These are phyloP conservation scores for Ploettnerulaceae sp. DNA, from an alignment of 2,329 filamentous ascomycete genomes.

Conservation along the genomic window DNA sequence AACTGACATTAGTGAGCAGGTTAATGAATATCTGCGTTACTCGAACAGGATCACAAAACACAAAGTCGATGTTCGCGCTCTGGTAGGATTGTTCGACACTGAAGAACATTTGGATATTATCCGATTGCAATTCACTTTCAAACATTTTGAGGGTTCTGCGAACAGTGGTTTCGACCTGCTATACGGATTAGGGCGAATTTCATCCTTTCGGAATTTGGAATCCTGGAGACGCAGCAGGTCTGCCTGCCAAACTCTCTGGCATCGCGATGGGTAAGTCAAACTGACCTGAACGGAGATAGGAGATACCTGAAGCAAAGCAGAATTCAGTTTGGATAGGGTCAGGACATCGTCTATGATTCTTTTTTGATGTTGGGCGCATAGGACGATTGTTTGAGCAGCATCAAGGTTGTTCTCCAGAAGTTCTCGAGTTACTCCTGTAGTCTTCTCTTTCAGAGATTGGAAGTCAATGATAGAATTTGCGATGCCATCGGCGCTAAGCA, in stretches of 20 bases:
- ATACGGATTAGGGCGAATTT: not conserved
- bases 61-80: slow-evolving; percentile 61
- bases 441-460: slow-evolving; percentile 21
- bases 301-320: slow-evolving; percentile 62
- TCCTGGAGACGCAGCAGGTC: too few species aligned
- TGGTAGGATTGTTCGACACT: slow-evolving; percentile 62
- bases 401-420: slow-evolving; percentile 56
- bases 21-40: slow-evolving; percentile 74
- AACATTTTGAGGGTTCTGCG: slow-evolving; percentile 70
- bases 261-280: not conserved
- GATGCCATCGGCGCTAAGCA: slow-evolving; percentile 74
- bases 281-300: slow-evolving; percentile 41
- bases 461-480: slow-evolving; percentile 40
- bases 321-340: slow-evolving; percentile 65
- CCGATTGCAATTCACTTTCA: slow-evolving; percentile 64
- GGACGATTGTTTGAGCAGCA: slow-evolving; percentile 67
- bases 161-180: slow-evolving; percentile 58
- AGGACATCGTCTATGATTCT: slow-evolving; percentile 62
- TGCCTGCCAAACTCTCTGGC: too few species aligned
- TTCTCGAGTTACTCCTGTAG: slow-evolving; percentile 36
- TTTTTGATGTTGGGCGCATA: slow-evolving; percentile 75
- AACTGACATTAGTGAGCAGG: slow-evolving; percentile 53
- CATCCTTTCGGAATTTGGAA: too few species aligned
- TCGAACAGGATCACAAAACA: slow-evolving; percentile 67
- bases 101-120: slow-evolving; percentile 65